phyloP scores from a whole-genome alignment of 2,329 filamentous ascomycete genomes.

The Lizonia empirigonia region DNA sequence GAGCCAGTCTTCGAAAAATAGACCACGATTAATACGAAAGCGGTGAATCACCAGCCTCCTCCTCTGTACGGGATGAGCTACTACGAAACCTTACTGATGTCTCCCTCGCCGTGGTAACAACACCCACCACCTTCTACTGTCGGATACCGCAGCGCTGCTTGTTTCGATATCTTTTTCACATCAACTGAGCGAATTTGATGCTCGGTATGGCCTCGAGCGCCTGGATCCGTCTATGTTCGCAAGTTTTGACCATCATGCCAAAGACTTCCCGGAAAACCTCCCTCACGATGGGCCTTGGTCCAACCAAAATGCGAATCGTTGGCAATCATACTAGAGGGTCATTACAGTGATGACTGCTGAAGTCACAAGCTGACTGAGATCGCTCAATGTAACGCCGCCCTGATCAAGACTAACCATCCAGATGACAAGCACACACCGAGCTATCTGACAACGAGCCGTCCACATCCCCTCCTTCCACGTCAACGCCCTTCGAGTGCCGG shows the following conservation, averaged over 20 bases:
- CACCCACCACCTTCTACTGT: no score
- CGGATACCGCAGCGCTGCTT: no score
- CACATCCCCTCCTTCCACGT: neutral
- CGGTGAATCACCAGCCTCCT: neutral
- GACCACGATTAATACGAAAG: neutral
- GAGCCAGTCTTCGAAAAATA: neutral
- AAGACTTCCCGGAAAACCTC: no score
- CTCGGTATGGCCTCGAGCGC: no score
- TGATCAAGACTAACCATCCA: neutral
- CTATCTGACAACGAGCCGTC: neutral
- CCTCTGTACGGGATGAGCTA: neutral
- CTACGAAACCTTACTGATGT: neutral
- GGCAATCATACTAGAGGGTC: neutral
- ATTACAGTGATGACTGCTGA: neutral
- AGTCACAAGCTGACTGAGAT: neutral
- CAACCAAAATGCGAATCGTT: no score
- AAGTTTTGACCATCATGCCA: no score
- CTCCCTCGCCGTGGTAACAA: no score
- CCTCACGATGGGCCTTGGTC: no score
- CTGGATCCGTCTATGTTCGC: no score
- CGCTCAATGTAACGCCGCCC: neutral
- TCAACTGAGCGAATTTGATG: no score
- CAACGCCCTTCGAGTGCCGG: neutral
- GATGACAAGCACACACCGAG: neutral
- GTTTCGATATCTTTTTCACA: no score